Conservation (phyloP, 768 basidiomycete species). For the Serendipita vermifera region DNA sequence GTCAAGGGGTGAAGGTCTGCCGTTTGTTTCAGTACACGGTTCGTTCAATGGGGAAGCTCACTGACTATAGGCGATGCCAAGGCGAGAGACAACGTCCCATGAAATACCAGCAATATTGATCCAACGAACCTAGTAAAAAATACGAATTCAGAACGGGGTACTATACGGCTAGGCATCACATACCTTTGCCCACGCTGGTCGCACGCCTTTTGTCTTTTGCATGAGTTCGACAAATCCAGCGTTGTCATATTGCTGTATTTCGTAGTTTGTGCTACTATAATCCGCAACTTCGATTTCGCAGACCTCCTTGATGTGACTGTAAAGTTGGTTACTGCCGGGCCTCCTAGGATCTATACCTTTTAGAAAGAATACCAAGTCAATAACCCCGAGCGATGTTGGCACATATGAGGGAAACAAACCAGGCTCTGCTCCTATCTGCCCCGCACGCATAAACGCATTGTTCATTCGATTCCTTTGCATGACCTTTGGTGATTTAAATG, state of each 20-base stretch:
- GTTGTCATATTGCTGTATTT: conserved; percentile 45
- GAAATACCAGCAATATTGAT: conserved; percentile 55
- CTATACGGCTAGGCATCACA: no score
- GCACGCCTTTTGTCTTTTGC: conserved; percentile 22
- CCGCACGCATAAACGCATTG: no score
- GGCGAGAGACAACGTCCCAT: conserved; percentile 60
- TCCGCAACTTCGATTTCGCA: conserved; percentile 57
- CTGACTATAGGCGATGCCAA: conserved; percentile 41
- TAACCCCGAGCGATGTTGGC: no score
- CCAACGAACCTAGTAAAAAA: no score
- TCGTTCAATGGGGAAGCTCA: no score
- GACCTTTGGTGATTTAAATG: no score
- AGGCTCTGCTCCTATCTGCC: no score
- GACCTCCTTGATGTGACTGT: conserved; percentile 43
- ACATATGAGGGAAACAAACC: no score
- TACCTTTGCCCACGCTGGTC: conserved; percentile 50
- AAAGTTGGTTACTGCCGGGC: conserved; percentile 32
- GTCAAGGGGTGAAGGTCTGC: conserved; percentile 1
- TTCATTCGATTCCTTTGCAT: no score
- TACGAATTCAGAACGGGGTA: no score
- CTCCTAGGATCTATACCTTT: conserved; percentile 1
- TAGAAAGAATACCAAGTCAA: no score
- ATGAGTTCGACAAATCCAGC: conserved; percentile 46
- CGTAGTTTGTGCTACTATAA: conserved; percentile 46
- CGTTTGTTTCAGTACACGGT: no score